These are phyloP conservation scores for Ustilago crameri DNA, from an alignment of 1,284 basidiomycete species.

Conservation along the genomic window DNA sequence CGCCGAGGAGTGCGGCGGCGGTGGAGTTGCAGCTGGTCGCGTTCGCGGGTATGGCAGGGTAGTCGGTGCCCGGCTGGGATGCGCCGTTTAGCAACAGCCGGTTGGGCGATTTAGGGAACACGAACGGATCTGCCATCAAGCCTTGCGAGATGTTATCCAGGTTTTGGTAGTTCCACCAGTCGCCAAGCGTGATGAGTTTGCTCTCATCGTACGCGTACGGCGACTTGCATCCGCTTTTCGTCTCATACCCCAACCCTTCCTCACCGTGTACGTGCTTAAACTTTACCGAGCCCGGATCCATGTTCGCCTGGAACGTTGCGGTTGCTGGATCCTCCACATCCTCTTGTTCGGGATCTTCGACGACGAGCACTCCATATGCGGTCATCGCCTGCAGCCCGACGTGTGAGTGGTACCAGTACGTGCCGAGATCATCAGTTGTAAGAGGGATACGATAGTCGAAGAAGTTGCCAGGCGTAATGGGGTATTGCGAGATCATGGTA, in stretches of 20 bases:
- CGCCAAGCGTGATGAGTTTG: constrained; percentile 39
- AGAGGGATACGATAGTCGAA: constrained; percentile 54
- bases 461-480: constrained; percentile 32
- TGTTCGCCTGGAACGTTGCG: not conserved
- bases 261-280: constrained; percentile 11
- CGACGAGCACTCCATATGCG: constrained; percentile 53
- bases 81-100: constrained; percentile 55
- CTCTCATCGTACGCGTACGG: constrained; percentile 46
- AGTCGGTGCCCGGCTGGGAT: not conserved
- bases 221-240: constrained; percentile 6
- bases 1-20: not conserved
- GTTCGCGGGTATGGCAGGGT: not conserved
- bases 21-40: constrained; percentile 38
- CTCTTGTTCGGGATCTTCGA: constrained; percentile 33
- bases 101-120: constrained; percentile 53
- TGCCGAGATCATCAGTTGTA: constrained; percentile 26
- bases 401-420: constrained; percentile 57
- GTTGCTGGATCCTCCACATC: constrained; percentile 6
- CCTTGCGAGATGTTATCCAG: constrained; percentile 18
- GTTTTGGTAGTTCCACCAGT: constrained; percentile 40
- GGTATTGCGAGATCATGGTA: constrained; percentile 55
- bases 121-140: constrained; percentile 44
- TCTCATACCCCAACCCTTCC: not conserved
- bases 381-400: constrained; percentile 55
- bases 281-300: not conserved